A percentile compares a stretch with the other conserved stretches of the same genome.
Evolutionary conservation across 108 stramenopile genomes (phyloP).

Genomic region (Cyclotella atomus): DNA sequence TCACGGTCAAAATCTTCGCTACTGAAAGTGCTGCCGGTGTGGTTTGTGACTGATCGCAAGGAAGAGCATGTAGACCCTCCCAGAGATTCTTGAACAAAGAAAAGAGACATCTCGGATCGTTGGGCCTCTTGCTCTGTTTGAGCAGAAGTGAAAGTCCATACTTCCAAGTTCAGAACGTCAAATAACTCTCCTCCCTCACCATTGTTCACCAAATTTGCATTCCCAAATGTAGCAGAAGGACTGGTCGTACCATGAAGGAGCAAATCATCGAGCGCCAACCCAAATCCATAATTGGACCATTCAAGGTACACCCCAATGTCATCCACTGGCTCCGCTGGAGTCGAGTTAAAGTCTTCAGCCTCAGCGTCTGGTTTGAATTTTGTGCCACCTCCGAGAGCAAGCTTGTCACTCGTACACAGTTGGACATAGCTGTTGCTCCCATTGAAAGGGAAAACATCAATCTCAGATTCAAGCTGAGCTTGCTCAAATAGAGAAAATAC

Average conservation of each 20-base stretch:
- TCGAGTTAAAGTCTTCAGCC: neutral
- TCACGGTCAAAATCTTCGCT: constrained; percentile 30
- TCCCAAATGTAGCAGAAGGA: constrained; percentile 81
- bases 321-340: constrained; percentile 3
- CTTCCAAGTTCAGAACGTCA: constrained; percentile 75
- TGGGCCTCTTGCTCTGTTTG: constrained; percentile 65
- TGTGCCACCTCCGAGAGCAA: constrained; percentile 79
- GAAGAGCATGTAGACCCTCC: constrained; percentile 4
- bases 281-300: constrained; percentile 70
- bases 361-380: constrained; percentile 1
- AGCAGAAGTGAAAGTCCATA: constrained; percentile 82
- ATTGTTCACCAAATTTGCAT: constrained; percentile 53
- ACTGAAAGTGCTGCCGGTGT: constrained; percentile 13
- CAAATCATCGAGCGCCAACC: constrained; percentile 65
- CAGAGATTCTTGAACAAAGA: constrained; percentile 31
- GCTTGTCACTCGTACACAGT: constrained; percentile 66
- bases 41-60: neutral
- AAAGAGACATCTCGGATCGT: constrained; percentile 54
- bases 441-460: constrained; percentile 80
- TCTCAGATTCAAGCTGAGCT: constrained; percentile 74
- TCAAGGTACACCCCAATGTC: constrained; percentile 18
- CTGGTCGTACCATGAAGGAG: constrained; percentile 68
- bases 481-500: constrained; percentile 68
- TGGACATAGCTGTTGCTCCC: constrained; percentile 71
- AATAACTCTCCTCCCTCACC: constrained; percentile 57